Evolutionary conservation across 139 green algal genomes (phyloP), one percentile per base, ranked within the genome.

Genomic region (Chloropicon primus): DNA sequence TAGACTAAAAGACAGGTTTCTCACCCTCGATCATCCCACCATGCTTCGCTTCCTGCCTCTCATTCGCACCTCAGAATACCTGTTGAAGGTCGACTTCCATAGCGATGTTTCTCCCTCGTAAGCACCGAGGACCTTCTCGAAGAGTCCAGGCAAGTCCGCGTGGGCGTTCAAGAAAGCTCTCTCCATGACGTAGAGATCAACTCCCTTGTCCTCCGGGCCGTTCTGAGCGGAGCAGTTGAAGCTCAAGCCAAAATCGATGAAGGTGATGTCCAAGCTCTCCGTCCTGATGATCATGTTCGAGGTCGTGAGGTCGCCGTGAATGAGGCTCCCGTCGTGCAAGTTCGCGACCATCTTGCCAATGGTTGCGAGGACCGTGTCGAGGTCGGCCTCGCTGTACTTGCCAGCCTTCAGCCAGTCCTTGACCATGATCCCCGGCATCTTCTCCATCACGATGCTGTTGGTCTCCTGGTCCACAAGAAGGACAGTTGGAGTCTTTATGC

Each of bases 141-240:
- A 96, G 80, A 89, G 84, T 75, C 84, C 0, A 2, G 25, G 28
- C 72, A 73, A 28, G n/a, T 74, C 76, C 1, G 87, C 82, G 72
- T 96, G 91, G 10, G 92, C 86, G 72, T 79, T 89, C 3, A 78
- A 86, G 80, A 97, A 88, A 2, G 91, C 93, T 2, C 91, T 81
- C 80, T 98, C 93, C 74, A 97, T 81, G 25, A 94, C 91, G 76
- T 95, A 96, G 41, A 98, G 84, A 80, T 98, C 93, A 22, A 95
- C 91, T 0, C 81, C 90, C 82, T 93, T 92, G 83, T 96, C 91
- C 78, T 95, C 88, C 21, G 73, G 24, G 76, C 2, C 85, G 62
- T 87, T 88, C 41, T 88, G 83, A 53, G 85, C n/a, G 1, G 94
- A 26, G 25, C 83, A 88, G 82, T 90, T 94, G 80, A 77, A 86